Evolutionary conservation across 345 rosid species (phyloP).

Genomic region (Odontarrhena argentea): DNA sequence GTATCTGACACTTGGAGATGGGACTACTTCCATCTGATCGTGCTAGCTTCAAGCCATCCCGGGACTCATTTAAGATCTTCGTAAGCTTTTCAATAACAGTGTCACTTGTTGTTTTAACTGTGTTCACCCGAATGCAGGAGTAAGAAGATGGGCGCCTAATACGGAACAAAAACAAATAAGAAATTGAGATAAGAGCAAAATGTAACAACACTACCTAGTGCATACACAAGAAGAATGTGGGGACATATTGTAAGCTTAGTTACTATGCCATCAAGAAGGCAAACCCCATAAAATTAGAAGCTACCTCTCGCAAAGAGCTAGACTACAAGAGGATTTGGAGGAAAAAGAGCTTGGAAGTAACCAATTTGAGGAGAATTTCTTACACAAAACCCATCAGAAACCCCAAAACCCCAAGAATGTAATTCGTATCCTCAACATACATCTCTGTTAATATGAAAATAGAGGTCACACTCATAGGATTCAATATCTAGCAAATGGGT

Average conservation of each 20-base stretch:
- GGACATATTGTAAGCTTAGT: too few relatives aligned
- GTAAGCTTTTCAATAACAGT: slow-evolving; percentile 68
- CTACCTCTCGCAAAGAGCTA: background rate
- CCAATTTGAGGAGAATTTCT: background rate
- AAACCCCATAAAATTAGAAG: background rate
- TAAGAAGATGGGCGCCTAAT: slow-evolving; percentile 80
- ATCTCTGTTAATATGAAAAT: background rate
- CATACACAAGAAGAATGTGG: background rate
- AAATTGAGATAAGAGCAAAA: background rate
- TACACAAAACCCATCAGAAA: background rate
- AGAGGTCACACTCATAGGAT: background rate
- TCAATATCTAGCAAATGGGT: background rate
- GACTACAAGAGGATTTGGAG: background rate
- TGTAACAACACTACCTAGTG: background rate
- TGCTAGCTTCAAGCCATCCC: slow-evolving; percentile 31
- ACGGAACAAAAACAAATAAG: slow-evolving; percentile 2
- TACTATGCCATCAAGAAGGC: background rate
- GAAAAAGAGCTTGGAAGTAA: background rate
- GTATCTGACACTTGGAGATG: slow-evolving; percentile 65
- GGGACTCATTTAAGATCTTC: slow-evolving; percentile 44
- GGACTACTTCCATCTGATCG: slow-evolving; percentile 38
- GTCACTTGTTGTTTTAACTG: slow-evolving; percentile 66
- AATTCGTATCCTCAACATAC: background rate
- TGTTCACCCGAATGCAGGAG: slow-evolving; percentile 88
- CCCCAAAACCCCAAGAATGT: background rate